Evolutionary conservation across 1,139 yeast species (phyloP).

Genomic region (Diutina ranongensis): DNA sequence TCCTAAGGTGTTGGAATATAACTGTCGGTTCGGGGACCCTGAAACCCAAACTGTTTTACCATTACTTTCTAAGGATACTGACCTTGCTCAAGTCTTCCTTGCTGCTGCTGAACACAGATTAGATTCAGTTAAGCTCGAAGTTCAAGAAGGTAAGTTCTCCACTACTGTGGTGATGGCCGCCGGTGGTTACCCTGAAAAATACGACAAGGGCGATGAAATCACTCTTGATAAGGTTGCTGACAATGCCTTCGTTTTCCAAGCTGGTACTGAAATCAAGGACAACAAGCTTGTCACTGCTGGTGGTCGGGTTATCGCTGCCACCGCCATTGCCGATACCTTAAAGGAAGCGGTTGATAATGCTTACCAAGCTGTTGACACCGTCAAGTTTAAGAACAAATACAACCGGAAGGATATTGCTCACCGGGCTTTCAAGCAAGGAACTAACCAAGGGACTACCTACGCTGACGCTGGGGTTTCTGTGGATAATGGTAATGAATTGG

Average conservation of each 20-base stretch:
- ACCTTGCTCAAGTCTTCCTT: conserved; percentile 80
- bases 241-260: conserved; percentile 77
- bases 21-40: conserved; percentile 98
- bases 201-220: conserved; percentile 79
- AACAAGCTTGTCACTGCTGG: conserved; percentile 75
- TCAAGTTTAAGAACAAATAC: conserved; percentile 64
- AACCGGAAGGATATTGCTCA: conserved; percentile 92
- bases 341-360: conserved; percentile 78
- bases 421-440: conserved; percentile 50
- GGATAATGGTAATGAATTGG: conserved; percentile 85
- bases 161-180: conserved; percentile 96
- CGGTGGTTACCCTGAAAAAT: conserved; percentile 90
- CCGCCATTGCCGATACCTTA: conserved; percentile 70
- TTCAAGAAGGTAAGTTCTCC: conserved; percentile 52
- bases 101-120: conserved; percentile 94
- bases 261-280: conserved; percentile 62
- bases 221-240: conserved; percentile 40
- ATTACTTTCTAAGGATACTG: conserved; percentile 69
- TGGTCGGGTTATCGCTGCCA: conserved; percentile 93
- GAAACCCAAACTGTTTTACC: conserved; percentile 97
- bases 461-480: conserved; percentile 96
- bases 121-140: conserved; percentile 64
- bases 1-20: conserved; percentile 93
- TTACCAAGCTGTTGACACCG: conserved; percentile 70
- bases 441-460: conserved; percentile 50